phyloP scores from a whole-genome alignment of 2,329 filamentous ascomycete species.

The Colletotrichum sp. region DNA sequence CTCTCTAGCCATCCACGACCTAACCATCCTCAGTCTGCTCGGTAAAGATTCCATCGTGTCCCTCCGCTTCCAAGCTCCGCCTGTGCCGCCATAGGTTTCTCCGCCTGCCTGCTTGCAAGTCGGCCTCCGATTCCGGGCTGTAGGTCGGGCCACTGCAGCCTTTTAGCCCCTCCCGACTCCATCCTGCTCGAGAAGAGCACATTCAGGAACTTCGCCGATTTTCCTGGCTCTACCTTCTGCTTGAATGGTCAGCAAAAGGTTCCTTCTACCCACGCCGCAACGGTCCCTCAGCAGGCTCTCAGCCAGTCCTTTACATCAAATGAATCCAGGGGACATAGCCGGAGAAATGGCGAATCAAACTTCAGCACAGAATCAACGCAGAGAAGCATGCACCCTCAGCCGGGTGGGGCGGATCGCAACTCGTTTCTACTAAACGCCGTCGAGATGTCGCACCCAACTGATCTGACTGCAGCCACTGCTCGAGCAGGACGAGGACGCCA shows the following conservation, averaged over 20 bases:
- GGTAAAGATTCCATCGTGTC: neutral
- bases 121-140: neutral
- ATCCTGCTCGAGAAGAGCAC: neutral
- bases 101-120: neutral
- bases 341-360: neutral
- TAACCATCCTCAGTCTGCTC: neutral
- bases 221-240: neutral
- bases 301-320: neutral
- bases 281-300: neutral
- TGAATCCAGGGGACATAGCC: neutral
- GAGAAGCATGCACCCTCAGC: neutral
- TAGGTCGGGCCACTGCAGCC: neutral
- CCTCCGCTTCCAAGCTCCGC: neutral
- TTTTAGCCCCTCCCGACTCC: neutral
- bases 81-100: neutral
- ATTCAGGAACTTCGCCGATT: neutral
- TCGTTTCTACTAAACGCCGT: neutral
- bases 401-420: neutral
- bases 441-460: neutral
- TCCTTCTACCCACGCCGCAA: neutral
- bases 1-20: neutral
- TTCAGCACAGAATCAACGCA: neutral
- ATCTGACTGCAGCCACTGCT: neutral
- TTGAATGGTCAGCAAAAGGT: neutral
- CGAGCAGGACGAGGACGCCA: neutral